Percentiles rank a stretch among this genome's conserved stretches.
These are phyloP conservation scores for Patellaria atrata DNA, from an alignment of 495 filamentous ascomycete genomes.

Conservation along the genomic window DNA sequence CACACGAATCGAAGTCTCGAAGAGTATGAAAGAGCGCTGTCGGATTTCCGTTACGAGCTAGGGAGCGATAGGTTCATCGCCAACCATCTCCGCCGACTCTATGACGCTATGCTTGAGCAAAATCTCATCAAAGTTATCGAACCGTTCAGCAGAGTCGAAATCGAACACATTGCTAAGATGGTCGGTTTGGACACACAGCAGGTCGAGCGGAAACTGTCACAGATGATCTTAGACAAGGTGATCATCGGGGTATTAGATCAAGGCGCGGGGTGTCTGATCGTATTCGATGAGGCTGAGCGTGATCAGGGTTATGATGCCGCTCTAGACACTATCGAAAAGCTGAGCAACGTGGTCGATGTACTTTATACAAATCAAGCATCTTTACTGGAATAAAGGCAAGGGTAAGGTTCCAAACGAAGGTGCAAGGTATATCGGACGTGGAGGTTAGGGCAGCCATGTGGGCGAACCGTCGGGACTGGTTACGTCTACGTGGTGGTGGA, in stretches of 20 bases:
- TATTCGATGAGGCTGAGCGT: constrained; percentile 85
- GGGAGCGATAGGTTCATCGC: constrained; percentile 89
- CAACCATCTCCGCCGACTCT: constrained; percentile 82
- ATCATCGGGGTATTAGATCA: constrained; percentile 96
- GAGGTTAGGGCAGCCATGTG: not conserved
- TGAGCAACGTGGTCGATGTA: constrained; percentile 94
- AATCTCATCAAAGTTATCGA: constrained; percentile 99
- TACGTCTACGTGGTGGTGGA: too few species aligned
- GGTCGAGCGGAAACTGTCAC: constrained; percentile 91
- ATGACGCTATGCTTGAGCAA: constrained; percentile 97
- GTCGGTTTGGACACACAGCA: constrained; percentile 91
- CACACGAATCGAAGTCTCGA: constrained; percentile 89
- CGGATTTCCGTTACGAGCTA: constrained; percentile 77
- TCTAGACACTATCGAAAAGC: constrained; percentile 86
- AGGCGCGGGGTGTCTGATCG: constrained; percentile 90
- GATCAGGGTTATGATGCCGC: constrained; percentile 92
- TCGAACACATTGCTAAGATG: constrained; percentile 91
- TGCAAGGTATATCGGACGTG: too few species aligned
- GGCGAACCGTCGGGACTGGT: too few species aligned
- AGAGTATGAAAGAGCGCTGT: constrained; percentile 87
- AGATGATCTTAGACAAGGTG: constrained; percentile 99
- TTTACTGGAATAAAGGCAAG: constrained; percentile 57
- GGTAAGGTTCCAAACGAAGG: too few species aligned
- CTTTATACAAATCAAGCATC: constrained; percentile 96
- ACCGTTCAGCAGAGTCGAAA: constrained; percentile 91